A percentile compares a stretch with the other conserved stretches of the same genome.
phyloP scores from a whole-genome alignment of 2,329 filamentous ascomycete genomes.

The Curvularia sp. region DNA sequence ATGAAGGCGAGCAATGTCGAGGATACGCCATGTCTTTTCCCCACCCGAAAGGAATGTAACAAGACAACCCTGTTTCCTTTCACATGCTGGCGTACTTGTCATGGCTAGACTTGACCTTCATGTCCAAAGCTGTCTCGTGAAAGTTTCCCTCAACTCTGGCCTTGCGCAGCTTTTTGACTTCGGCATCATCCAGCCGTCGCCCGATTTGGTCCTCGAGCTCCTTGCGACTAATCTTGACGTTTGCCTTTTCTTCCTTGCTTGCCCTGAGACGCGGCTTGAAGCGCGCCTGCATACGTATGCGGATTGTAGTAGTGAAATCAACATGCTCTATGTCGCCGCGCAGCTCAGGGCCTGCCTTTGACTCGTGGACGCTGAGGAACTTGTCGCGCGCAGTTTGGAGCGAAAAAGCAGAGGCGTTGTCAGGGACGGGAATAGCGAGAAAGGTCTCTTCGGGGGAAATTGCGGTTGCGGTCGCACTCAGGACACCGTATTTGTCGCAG shows the following conservation, averaged over 20 bases:
- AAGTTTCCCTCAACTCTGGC: slow-evolving; percentile 87
- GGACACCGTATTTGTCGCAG: slow-evolving; percentile 81
- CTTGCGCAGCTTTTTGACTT: slow-evolving; percentile 82
- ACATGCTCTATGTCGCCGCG: slow-evolving; percentile 76
- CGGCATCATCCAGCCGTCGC: slow-evolving; percentile 78
- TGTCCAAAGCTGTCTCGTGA: slow-evolving; percentile 82
- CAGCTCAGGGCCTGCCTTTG: slow-evolving; percentile 64
- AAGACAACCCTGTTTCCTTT: not conserved
- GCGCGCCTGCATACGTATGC: slow-evolving; percentile 91
- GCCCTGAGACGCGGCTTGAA: slow-evolving; percentile 87
- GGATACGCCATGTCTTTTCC: not conserved
- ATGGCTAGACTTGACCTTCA: slow-evolving; percentile 88
- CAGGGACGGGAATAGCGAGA: slow-evolving; percentile 65
- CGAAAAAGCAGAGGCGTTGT: slow-evolving; percentile 74
- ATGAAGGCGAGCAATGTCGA: not conserved
- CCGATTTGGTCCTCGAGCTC: slow-evolving; percentile 86
- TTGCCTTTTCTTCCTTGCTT: slow-evolving; percentile 81
- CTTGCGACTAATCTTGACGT: slow-evolving; percentile 82
- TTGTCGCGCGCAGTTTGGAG: slow-evolving; percentile 76
- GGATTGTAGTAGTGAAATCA: slow-evolving; percentile 73
- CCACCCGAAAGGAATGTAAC: not conserved
- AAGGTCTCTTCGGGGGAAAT: slow-evolving; percentile 86
- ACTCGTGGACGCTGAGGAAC: slow-evolving; percentile 66
- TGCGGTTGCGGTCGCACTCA: slow-evolving; percentile 80
- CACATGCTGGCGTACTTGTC: slow-evolving; percentile 48